phyloP scores from a whole-genome alignment of 345 rosid genomes.

The Dimocarpus longan region DNA sequence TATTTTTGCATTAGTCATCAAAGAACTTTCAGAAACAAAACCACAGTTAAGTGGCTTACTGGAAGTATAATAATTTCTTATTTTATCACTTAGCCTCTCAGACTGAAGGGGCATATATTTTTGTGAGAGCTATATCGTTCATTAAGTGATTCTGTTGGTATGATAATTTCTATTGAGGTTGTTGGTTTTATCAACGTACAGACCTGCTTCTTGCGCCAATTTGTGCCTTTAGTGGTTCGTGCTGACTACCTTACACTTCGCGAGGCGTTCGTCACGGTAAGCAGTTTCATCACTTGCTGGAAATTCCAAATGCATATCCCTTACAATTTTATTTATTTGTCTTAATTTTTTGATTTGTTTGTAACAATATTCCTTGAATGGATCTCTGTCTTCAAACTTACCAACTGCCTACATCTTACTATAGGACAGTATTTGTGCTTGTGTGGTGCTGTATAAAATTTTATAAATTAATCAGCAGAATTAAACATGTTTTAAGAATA shows the following conservation, averaged over 20 bases:
- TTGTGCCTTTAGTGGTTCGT: constrained; percentile 78
- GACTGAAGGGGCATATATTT: not conserved
- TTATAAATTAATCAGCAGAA: not conserved
- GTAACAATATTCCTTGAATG: not conserved
- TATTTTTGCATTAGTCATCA: not conserved
- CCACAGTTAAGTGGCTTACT: not conserved
- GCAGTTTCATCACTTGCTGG: constrained; percentile 18
- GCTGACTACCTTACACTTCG: constrained; percentile 87
- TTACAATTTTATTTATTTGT: not conserved
- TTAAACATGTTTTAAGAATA: too few relatives aligned
- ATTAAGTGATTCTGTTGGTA: not conserved
- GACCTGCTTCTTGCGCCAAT: constrained; percentile 92
- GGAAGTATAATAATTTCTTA: not conserved
- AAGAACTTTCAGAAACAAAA: constrained; percentile 6
- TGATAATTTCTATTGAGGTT: constrained; percentile 4
- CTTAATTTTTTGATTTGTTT: not conserved
- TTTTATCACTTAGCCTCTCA: not conserved
- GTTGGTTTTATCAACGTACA: constrained; percentile 38
- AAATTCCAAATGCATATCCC: not conserved
- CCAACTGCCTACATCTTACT: not conserved
- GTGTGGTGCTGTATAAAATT: not conserved
- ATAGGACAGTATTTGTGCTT: not conserved
- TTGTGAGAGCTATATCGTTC: not conserved
- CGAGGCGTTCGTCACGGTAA: constrained; percentile 79
- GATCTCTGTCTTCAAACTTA: not conserved